These are phyloP conservation scores for Syzygium aqueum DNA, from an alignment of 345 rosid species.

Conservation along the genomic window DNA sequence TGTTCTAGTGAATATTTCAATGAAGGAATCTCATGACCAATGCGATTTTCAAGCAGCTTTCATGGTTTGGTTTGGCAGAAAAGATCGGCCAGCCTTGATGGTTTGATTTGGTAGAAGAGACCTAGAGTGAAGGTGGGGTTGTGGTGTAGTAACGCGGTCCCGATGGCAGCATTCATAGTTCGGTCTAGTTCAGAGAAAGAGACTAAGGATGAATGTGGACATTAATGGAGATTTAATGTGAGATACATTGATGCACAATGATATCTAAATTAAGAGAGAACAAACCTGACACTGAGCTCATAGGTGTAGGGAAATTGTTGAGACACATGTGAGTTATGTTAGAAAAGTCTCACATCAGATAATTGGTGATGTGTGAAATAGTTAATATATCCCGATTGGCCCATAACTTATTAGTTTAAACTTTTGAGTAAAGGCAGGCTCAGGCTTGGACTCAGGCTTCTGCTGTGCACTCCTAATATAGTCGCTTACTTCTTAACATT, in stretches of 20 bases:
- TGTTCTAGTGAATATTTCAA: neutral
- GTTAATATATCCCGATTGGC: neutral
- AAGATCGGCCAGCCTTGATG: neutral
- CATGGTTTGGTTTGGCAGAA: neutral
- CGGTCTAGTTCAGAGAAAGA: neutral
- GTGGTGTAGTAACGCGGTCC: neutral
- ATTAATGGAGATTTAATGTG: neutral
- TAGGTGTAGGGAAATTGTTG: neutral
- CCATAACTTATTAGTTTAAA: neutral
- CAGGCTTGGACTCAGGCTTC: neutral
- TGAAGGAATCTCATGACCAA: neutral
- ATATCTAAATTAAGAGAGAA: neutral
- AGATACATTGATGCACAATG: neutral
- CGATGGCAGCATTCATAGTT: neutral
- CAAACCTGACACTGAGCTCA: neutral
- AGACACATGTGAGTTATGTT: neutral
- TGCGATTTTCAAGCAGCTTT: neutral
- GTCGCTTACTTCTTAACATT: neutral
- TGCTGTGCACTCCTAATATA: rapidly evolving
- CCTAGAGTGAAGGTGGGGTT: neutral
- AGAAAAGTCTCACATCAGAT: neutral
- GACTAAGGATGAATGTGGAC: neutral
- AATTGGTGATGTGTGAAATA: neutral
- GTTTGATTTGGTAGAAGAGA: neutral
- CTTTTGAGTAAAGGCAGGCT: neutral